Evolutionary conservation across 176 grass and related monocot genomes (phyloP).

Genomic region (Oryza punctata): DNA sequence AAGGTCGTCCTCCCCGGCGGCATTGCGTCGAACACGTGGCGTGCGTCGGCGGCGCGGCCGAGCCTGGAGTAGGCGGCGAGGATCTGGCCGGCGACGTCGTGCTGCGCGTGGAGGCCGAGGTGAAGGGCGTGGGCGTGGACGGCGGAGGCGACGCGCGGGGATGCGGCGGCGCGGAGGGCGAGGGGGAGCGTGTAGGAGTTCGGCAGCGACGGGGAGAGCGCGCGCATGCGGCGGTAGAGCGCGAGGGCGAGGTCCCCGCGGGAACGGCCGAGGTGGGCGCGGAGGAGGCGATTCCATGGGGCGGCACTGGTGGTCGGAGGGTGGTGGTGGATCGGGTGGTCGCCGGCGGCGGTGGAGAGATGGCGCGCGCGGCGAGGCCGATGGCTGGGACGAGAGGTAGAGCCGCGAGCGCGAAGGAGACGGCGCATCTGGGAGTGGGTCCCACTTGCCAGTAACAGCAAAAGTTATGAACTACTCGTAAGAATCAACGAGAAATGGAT

Average conservation of each 20-base stretch:
- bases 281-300: slow-evolving; percentile 58
- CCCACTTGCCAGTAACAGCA: background rate
- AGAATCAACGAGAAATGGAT: background rate
- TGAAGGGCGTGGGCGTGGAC: slow-evolving; percentile 51
- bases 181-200: slow-evolving; percentile 74
- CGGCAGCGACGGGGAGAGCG: slow-evolving; percentile 40
- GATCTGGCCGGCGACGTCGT: slow-evolving; percentile 53
- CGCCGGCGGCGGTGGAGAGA: background rate
- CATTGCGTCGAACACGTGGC: slow-evolving; percentile 60
- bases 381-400: background rate
- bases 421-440: slow-evolving; percentile 12
- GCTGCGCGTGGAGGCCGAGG: slow-evolving; percentile 50
- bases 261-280: slow-evolving; percentile 41
- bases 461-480: background rate
- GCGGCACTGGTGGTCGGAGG: slow-evolving; percentile 20
- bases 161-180: slow-evolving; percentile 40
- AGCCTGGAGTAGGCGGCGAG: slow-evolving; percentile 48
- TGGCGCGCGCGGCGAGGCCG: background rate
- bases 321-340: background rate
- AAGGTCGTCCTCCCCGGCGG: slow-evolving; percentile 40
- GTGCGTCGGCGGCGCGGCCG: slow-evolving; percentile 26
- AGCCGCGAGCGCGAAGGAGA: slow-evolving; percentile 15
- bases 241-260: slow-evolving; percentile 28
- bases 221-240: slow-evolving; percentile 57
- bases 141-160: background rate